These are phyloP conservation scores for Crithidia sp. DNA, from an alignment of 208 protist genomes.

Conservation along the genomic window DNA sequence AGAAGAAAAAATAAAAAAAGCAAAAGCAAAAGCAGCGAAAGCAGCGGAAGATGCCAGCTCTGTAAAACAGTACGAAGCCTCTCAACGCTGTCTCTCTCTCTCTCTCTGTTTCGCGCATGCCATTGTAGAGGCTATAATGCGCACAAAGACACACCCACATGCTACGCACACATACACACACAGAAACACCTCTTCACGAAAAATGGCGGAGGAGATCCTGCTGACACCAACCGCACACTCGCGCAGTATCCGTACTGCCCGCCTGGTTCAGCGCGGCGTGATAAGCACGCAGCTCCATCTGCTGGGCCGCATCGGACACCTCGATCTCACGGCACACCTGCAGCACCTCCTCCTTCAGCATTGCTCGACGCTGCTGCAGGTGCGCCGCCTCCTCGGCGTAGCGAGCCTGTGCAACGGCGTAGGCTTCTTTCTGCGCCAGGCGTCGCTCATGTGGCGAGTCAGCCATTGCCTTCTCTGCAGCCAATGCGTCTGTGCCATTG, in stretches of 20 bases:
- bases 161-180: no score
- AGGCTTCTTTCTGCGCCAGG: constrained; percentile 13
- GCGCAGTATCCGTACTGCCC: not conserved
- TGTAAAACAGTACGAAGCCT: no score
- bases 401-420: not conserved
- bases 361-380: constrained; percentile 19
- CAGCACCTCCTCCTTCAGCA: constrained; percentile 32
- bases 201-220: not conserved
- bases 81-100: no score
- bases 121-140: no score
- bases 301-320: constrained; percentile 45
- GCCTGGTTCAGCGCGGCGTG: constrained; percentile 36
- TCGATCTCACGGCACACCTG: constrained; percentile 50
- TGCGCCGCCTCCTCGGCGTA: constrained; percentile 9
- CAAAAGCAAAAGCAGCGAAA: not conserved
- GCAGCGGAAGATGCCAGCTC: not conserved
- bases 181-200: not conserved
- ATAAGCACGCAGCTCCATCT: constrained; percentile 39
- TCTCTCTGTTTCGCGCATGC: no score
- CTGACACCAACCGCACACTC: not conserved
- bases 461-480: no score
- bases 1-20: no score
- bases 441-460: not conserved
- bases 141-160: no score
- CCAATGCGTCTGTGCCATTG: no score